Conservation (phyloP, 2,329 filamentous ascomycete species). For the Daldinia sp. region DNA sequence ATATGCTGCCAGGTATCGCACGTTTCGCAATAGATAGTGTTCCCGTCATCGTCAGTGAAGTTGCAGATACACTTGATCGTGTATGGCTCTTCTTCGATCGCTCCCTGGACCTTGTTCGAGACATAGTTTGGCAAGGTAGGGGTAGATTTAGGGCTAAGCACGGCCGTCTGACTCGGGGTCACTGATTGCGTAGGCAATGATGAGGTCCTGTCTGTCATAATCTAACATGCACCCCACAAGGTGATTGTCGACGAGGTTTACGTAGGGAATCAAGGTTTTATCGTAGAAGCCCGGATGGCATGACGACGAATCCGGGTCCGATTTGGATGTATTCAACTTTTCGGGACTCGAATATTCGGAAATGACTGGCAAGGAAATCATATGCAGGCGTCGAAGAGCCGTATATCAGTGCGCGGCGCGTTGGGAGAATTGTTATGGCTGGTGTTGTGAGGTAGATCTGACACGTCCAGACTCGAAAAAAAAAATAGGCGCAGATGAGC, state of each 20-base stretch:
- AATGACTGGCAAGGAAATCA: conserved; percentile 25
- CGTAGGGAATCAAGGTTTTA: conserved; percentile 55
- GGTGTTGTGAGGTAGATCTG: conserved; percentile 16
- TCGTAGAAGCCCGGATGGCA: conserved; percentile 66
- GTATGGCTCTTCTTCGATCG: conserved; percentile 82
- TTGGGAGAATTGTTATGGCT: conserved; percentile 26
- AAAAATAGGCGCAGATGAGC: conserved; percentile 30
- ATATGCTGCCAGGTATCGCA: conserved; percentile 99
- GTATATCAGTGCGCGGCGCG: conserved; percentile 29
- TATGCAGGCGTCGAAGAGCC: conserved; percentile 31
- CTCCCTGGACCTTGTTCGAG: conserved; percentile 62
- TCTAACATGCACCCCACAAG: conserved; percentile 63
- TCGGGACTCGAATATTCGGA: conserved; percentile 25
- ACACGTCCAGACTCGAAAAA: conserved; percentile 41
- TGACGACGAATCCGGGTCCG: conserved; percentile 65
- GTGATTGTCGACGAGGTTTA: conserved; percentile 47
- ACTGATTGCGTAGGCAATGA: conserved; percentile 67
- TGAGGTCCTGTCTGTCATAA: conserved; percentile 72
- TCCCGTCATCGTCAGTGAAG: conserved; percentile 94
- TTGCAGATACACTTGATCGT: conserved; percentile 98
- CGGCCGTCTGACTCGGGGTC: conserved; percentile 64
- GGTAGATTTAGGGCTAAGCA: conserved; percentile 56
- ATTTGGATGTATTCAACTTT: conserved; percentile 51
- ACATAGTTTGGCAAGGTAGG: conserved; percentile 57
- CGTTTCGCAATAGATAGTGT: conserved; percentile 94